phyloP scores from a whole-genome alignment of 2,329 filamentous ascomycete genomes.

The Diplodia sapinea region DNA sequence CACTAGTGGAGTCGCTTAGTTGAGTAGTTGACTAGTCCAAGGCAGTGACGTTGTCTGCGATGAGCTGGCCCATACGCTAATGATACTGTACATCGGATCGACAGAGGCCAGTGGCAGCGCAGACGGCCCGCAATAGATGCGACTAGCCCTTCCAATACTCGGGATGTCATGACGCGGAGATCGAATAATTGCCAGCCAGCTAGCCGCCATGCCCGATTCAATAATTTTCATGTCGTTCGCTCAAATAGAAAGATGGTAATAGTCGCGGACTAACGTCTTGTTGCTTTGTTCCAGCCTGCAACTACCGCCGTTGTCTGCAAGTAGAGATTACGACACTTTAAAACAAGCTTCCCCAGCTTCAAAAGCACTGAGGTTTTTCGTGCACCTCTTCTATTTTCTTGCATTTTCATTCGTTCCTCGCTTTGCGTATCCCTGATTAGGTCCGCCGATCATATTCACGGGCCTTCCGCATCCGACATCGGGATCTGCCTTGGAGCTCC shows the following conservation, averaged over 20 bases:
- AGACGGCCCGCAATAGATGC: background rate
- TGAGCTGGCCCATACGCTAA: background rate
- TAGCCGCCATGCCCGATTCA: too few species aligned
- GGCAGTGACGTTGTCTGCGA: background rate
- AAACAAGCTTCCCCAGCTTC: too few species aligned
- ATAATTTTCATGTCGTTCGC: background rate
- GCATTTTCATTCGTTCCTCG: too few species aligned
- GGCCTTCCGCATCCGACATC: too few species aligned
- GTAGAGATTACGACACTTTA: too few species aligned
- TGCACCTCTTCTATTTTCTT: too few species aligned
- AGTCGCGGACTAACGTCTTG: too few species aligned
- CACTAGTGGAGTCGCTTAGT: background rate
- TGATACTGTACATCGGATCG: background rate
- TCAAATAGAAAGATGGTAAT: background rate
- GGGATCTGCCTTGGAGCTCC: too few species aligned
- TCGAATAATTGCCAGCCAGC: background rate
- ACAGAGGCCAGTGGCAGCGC: background rate
- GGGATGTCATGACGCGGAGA: background rate
- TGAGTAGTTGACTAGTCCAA: background rate
- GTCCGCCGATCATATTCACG: too few species aligned
- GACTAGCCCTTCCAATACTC: background rate
- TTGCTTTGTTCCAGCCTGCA: too few species aligned
- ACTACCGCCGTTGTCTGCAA: too few species aligned
- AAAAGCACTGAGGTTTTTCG: fast-evolving
- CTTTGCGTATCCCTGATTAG: too few species aligned